phyloP scores from a whole-genome alignment of 2,329 filamentous ascomycete genomes.

The Purpureocillium takamizusanense region DNA sequence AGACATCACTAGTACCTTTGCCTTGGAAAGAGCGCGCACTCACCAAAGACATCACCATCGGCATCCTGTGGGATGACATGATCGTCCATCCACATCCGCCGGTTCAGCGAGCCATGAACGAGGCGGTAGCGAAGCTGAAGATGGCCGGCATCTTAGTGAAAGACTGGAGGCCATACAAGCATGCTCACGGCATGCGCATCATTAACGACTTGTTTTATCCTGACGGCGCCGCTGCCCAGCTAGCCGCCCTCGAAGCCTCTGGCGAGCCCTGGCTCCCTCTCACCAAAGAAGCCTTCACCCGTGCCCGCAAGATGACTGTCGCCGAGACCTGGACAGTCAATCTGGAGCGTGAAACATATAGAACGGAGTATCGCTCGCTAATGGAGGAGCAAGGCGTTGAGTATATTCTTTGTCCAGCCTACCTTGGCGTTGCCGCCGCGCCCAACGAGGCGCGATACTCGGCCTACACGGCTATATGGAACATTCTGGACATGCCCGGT shows the following conservation, averaged over 20 bases:
- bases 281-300: constrained; percentile 14
- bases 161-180: constrained; percentile 13
- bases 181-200: constrained; percentile 11
- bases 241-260: constrained; percentile 8
- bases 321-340: constrained; percentile 13
- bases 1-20: not conserved
- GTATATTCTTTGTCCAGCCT: constrained; percentile 17
- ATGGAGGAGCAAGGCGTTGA: constrained; percentile 15
- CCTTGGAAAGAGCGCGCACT: constrained; percentile 5
- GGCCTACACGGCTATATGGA: constrained; percentile 21
- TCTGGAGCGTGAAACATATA: constrained; percentile 8
- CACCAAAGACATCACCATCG: constrained; percentile 1
- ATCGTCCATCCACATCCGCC: constrained; percentile 15
- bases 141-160: constrained; percentile 12
- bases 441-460: constrained; percentile 14
- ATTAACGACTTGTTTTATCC: constrained; percentile 12
- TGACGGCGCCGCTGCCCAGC: constrained; percentile 10
- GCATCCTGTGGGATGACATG: constrained; percentile 12
- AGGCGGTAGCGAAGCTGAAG: constrained; percentile 9
- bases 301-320: constrained; percentile 1
- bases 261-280: constrained; percentile 14
- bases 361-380: constrained; percentile 2
- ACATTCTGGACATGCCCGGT: constrained; percentile 19
- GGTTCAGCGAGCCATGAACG: constrained; percentile 10
- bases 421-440: constrained; percentile 11